These are phyloP conservation scores for Daldinia decipiens DNA, from an alignment of 495 filamentous ascomycete genomes.

Conservation along the genomic window DNA sequence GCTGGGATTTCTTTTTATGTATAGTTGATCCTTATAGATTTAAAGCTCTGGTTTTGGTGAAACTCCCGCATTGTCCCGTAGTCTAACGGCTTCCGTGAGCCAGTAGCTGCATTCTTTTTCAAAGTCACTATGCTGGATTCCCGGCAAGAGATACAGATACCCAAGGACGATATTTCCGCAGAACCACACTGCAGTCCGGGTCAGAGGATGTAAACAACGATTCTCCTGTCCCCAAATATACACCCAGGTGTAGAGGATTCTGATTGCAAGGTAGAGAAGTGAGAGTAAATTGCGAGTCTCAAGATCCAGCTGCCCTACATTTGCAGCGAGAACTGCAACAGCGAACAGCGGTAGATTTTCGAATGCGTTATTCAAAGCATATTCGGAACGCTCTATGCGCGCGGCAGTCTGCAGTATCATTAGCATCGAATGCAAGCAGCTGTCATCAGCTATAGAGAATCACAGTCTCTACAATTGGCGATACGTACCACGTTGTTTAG, in stretches of 20 bases:
- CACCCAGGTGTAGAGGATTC: conserved; percentile 9
- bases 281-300: not conserved
- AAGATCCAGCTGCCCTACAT: not conserved
- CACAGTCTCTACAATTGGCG: not conserved
- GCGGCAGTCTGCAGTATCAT: not conserved
- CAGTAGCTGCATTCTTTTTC: not conserved
- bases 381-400: conserved; percentile 10
- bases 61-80: not conserved
- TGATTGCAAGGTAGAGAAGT: not conserved
- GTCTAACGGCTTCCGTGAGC: not conserved
- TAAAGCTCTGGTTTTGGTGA: not conserved
- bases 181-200: not conserved
- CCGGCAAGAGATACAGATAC: not conserved
- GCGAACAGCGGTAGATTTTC: conserved; percentile 16
- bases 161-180: not conserved
- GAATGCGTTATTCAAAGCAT: conserved; percentile 1
- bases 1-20: not conserved
- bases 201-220: not conserved
- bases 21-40: not conserved
- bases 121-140: not conserved
- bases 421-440: not conserved
- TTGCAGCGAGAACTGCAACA: conserved; percentile 11
- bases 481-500: not conserved
- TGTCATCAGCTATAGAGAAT: not conserved
- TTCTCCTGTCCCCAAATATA: conserved; percentile 17